Evolutionary conservation across 2,329 filamentous ascomycete genomes (phyloP), one percentile per base, ranked within the genome.

Genomic region (Acarospora socialis): DNA sequence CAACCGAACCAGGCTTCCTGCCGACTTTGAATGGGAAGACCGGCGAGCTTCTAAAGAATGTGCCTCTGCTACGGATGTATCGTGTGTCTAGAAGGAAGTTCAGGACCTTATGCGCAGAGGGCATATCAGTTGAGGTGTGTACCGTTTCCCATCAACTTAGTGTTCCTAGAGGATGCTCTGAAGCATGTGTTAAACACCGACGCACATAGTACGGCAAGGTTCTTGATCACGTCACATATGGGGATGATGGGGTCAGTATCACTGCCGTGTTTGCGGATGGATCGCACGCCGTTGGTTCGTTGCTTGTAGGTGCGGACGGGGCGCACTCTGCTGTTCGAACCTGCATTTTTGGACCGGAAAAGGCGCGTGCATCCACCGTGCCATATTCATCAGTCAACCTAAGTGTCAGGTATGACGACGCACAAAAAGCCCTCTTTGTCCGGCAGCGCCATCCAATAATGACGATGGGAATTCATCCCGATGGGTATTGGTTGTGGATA

Each of bases 21-120:
- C 41, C 42, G 2, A 33, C 42, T n/a, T 30, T 31, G 23, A 42
- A 45, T 17, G 42, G 42, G 2, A 20, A 33, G 12, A 46, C 41
- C 5, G 43, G 42, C 4, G 34, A 39, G 22, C 16, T 36, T 4
- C 14, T 43, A 3, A 33, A 22, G 8, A 25, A 26, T 4, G 27
- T 43, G 7, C 26, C 35, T 6, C 14, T 30, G 7, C 30, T 28
- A 22, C 19, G 33, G 7, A 13, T 34, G 14, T 29, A 32, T 25
- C 28, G 39, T 12, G 14, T 42, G 4, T 25, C 18, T 6, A 27
- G 37, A 18, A 37, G 28, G 3, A 37, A 31, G 21, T 14, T 40
- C 8, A 28, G 32, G 15, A 26, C 30, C 3, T 28, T 39, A 8
- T 31, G 31, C 8, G 25, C 29, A 2, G 37, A 37, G 19, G 37